phyloP scores from a whole-genome alignment of 805 yeast genomes.

The Maudiozyma bulderi region DNA sequence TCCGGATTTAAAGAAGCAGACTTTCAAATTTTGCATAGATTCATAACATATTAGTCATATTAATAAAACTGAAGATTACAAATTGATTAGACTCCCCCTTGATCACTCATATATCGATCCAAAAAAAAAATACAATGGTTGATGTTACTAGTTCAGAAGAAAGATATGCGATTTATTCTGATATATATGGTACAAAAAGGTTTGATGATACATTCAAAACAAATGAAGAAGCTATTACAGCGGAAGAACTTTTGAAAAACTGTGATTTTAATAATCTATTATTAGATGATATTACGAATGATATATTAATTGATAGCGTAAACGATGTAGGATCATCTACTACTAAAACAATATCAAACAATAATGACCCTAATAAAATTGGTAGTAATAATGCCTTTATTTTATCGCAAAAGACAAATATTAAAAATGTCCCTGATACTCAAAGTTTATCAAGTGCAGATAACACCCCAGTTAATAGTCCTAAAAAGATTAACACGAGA shows the following conservation, averaged over 20 bases:
- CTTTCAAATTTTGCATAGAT: background rate
- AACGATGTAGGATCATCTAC: no score
- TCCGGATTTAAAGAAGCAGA: background rate
- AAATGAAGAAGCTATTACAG: conserved; percentile 5
- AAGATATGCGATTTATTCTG: conserved; percentile 12
- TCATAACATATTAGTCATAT: no score
- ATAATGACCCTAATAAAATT: background rate
- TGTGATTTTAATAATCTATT: conserved; percentile 13
- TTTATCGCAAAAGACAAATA: conserved; percentile 15
- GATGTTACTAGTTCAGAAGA: background rate
- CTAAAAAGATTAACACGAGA: conserved; percentile 7
- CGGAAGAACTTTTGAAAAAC: conserved; percentile 19
- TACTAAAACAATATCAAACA: background rate
- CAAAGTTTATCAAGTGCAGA: conserved; percentile 23
- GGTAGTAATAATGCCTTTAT: background rate
- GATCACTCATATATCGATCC: background rate
- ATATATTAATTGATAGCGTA: background rate
- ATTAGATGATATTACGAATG: conserved; percentile 11
- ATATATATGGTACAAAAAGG: conserved; percentile 23
- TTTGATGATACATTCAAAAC: conserved; percentile 12
- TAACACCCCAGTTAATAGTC: conserved; percentile 17
- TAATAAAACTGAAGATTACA: no score
- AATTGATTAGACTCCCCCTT: background rate
- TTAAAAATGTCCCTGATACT: conserved; percentile 24
- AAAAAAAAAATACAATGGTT: background rate